A percentile compares a stretch with the other conserved stretches of the same genome.
These are phyloP conservation scores for Diaporthe longicolla DNA, from an alignment of 2,329 filamentous ascomycete genomes.

Conservation along the genomic window DNA sequence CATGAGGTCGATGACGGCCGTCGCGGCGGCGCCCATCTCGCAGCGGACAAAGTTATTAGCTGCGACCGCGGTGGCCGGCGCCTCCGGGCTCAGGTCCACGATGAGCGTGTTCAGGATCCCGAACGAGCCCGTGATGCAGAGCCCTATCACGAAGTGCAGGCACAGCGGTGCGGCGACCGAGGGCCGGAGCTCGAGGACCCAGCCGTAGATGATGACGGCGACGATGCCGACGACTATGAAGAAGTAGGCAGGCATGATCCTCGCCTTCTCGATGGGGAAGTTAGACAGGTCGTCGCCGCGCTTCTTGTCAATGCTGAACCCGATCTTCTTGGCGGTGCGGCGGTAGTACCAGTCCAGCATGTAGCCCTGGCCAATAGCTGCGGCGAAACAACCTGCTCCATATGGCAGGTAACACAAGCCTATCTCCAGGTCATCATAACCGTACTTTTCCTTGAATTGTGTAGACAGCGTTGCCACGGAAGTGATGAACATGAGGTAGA, in stretches of 20 bases:
- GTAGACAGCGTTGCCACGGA: slow-evolving; percentile 67
- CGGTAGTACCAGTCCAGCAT: slow-evolving; percentile 78
- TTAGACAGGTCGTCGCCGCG: slow-evolving; percentile 65
- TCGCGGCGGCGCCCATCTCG: slow-evolving; percentile 70
- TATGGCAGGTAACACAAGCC: slow-evolving; percentile 70
- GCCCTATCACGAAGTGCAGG: slow-evolving; percentile 69
- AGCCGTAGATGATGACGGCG: slow-evolving; percentile 69
- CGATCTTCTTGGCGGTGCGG: slow-evolving; percentile 72
- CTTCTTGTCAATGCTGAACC: slow-evolving; percentile 72
- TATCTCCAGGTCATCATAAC: slow-evolving; percentile 64
- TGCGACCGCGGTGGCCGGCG: slow-evolving; percentile 73
- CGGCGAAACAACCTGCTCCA: slow-evolving; percentile 63
- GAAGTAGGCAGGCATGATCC: slow-evolving; percentile 68
- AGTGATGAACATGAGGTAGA: slow-evolving; percentile 71
- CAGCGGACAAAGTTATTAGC: slow-evolving; percentile 76
- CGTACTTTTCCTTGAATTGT: slow-evolving; percentile 65
- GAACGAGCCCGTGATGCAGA: slow-evolving; percentile 73
- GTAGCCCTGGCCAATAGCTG: slow-evolving; percentile 69
- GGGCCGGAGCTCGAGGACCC: slow-evolving; percentile 66
- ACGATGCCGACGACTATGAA: slow-evolving; percentile 68
- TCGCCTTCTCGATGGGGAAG: slow-evolving; percentile 69
- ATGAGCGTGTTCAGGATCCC: slow-evolving; percentile 74
- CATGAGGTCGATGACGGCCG: slow-evolving; percentile 72
- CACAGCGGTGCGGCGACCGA: slow-evolving; percentile 69
- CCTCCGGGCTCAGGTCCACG: slow-evolving; percentile 73